Base-by-base conservation (phyloP, 106 monocot species). In the Dactylorhiza incarnata region DNA sequence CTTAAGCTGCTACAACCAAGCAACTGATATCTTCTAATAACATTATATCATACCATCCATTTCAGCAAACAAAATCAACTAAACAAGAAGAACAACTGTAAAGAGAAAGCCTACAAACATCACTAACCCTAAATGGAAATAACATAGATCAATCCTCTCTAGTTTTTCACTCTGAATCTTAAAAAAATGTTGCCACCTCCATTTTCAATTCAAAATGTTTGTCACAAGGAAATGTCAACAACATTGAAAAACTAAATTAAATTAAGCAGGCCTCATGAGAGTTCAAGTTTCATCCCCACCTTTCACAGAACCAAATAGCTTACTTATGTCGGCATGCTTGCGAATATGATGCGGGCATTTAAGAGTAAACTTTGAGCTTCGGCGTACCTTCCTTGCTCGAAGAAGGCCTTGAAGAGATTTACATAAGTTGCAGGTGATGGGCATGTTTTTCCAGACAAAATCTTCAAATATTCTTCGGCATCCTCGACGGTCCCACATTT, bases 281-380 rank as follows among this genome's bases (percentile, higher is more conserved):
- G 2, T 8, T 69, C 45, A 69, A 45, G 45, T 69, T 69, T 43
- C 69, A 45, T 15, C 24, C 17, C n/a, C 55, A 81, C 26, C 47
- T 65, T 87, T 85, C 45, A 83, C 65, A 24, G 92, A 91, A 47
- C 85, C 89, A 86, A 97, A 93, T 13, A 97, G 82, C 48, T 93
- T 79, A 23, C 73, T 52, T 71, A 89, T 81, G 45, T 89, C 91
- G 19, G 29, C 73, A 76, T 90, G 82, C 82, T 91, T 86, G 73
- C 93, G 85, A 51, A 93, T 91, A 79, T 97, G 91, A 85, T 84
- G 83, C 22, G 93, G 96, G 75, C 87, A 89, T 71, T 84, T 93
- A 74, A 81, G 61, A 96, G 87, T 72, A 97, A 80, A 81, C 89
- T 87, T 82, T 88, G 88, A 24, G 91, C 91, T 29, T 90, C 97